These are phyloP conservation scores for Lobulomyces angularis DNA, from an alignment of 192 early-diverging fungal genomes.

Conservation along the genomic window DNA sequence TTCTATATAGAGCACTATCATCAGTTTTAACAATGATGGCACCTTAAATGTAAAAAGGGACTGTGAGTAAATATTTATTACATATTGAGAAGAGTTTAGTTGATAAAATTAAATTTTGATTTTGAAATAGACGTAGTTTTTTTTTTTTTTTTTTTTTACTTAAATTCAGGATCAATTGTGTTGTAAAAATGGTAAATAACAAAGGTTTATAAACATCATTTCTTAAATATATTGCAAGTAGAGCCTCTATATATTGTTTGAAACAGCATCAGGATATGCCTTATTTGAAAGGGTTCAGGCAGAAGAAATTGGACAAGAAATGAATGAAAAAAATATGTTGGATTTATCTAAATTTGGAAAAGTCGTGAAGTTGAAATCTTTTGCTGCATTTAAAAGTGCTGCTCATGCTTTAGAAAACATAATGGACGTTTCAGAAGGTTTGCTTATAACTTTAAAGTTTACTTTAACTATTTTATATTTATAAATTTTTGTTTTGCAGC, in stretches of 20 bases:
- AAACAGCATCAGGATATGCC: constrained; percentile 92
- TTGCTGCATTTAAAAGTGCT: constrained; percentile 91
- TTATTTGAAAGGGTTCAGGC: constrained; percentile 86
- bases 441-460: constrained; percentile 5
- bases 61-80: too few relatives aligned
- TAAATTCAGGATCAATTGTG: background rate
- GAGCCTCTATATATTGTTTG: constrained; percentile 67
- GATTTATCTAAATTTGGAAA: constrained; percentile 87
- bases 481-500: constrained; percentile 31
- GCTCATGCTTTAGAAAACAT: constrained; percentile 96
- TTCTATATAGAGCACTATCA: too few relatives aligned
- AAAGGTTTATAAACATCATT: too few relatives aligned
- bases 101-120: too few relatives aligned
- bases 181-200: constrained; percentile 1
- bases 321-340: constrained; percentile 60
- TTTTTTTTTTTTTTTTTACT: too few relatives aligned
- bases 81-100: too few relatives aligned
- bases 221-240: too few relatives aligned
- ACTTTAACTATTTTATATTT: background rate
- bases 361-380: constrained; percentile 84
- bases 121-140: too few relatives aligned
- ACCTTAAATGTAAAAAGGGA: too few relatives aligned
- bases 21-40: too few relatives aligned
- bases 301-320: constrained; percentile 91
- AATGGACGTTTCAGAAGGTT: constrained; percentile 96